These are phyloP conservation scores for Smallanthus sonchifolius DNA, from an alignment of 129 eudicot species.

Conservation along the genomic window DNA sequence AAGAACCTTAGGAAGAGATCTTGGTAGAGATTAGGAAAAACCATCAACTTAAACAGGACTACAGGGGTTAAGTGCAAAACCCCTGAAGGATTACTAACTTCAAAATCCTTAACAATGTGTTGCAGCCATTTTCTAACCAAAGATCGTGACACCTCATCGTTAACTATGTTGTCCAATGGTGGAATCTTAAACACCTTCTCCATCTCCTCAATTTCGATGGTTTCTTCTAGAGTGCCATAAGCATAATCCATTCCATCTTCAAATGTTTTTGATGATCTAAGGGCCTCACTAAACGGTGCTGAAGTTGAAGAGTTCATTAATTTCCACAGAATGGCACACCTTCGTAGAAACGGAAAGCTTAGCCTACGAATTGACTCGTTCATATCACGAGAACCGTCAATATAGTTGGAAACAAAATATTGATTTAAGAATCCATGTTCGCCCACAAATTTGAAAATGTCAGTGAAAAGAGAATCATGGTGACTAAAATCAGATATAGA, in stretches of 20 bases:
- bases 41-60: slow-evolving; percentile 76
- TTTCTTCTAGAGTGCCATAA: slow-evolving; percentile 42
- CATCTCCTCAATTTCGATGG: slow-evolving; percentile 52
- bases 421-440: slow-evolving; percentile 35
- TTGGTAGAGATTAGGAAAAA: slow-evolving; percentile 77
- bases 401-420: slow-evolving; percentile 45
- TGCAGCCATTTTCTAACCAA: slow-evolving; percentile 54
- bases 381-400: slow-evolving; percentile 43
- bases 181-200: slow-evolving; percentile 75
- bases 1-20: slow-evolving; percentile 85
- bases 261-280: slow-evolving; percentile 29
- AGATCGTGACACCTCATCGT: slow-evolving; percentile 45
- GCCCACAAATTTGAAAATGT: slow-evolving; percentile 45
- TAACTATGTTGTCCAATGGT: slow-evolving; percentile 40
- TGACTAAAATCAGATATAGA: slow-evolving; percentile 31
- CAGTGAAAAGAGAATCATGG: slow-evolving; percentile 53
- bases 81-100: slow-evolving; percentile 27
- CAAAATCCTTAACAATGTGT: slow-evolving; percentile 54
- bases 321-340: slow-evolving; percentile 87
- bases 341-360: slow-evolving; percentile 73
- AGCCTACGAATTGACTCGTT: slow-evolving; percentile 54
- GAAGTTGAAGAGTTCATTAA: slow-evolving; percentile 48
- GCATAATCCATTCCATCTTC: slow-evolving; percentile 37
- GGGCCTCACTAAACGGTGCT: slow-evolving; percentile 56
- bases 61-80: slow-evolving; percentile 52